phyloP scores from a whole-genome alignment of 177 flowering plant species.

The Vitis hybrid region DNA sequence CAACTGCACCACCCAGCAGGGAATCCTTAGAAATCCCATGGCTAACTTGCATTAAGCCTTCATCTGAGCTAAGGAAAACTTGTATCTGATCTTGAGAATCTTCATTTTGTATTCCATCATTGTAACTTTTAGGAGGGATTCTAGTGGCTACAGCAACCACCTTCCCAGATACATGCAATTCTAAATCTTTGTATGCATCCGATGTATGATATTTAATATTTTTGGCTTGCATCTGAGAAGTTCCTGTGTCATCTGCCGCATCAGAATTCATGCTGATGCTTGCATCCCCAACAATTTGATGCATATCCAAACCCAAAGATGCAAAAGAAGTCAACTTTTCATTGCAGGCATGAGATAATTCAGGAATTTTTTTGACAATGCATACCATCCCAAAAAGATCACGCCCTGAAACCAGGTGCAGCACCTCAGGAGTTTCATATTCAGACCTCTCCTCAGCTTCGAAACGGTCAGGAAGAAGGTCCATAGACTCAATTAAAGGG shows the following conservation, averaged over 20 bases:
- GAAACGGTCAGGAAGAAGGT: conserved; percentile 85
- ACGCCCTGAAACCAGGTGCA: conserved; percentile 95
- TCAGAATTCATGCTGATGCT: conserved; percentile 16
- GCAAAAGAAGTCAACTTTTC: conserved; percentile 30
- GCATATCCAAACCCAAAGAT: conserved; percentile 20
- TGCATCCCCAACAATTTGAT: conserved; percentile 22
- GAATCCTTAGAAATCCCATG: conserved; percentile 11
- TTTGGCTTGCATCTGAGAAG: conserved; percentile 13
- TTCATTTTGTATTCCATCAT: conserved; percentile 34
- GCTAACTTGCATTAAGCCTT: conserved; percentile 14
- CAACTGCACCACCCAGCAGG: conserved; percentile 21
- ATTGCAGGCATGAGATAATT: conserved; percentile 38
- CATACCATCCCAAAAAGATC: conserved; percentile 83
- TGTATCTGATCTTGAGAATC: conserved; percentile 67
- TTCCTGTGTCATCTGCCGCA: conserved; percentile 14
- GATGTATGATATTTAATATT: conserved; percentile 20
- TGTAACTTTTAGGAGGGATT: conserved; percentile 53
- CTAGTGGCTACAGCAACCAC: conserved; percentile 77
- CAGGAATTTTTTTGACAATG: conserved; percentile 41
- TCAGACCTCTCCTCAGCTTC: conserved; percentile 94
- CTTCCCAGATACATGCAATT: conserved; percentile 72
- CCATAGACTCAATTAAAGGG: conserved; percentile 73
- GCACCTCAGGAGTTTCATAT: conserved; percentile 67
- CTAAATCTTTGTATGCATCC: conserved; percentile 77
- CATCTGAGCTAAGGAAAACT: conserved; percentile 59